phyloP scores from a whole-genome alignment of 2,329 filamentous ascomycete genomes.

The Amauroascus verrucosus region DNA sequence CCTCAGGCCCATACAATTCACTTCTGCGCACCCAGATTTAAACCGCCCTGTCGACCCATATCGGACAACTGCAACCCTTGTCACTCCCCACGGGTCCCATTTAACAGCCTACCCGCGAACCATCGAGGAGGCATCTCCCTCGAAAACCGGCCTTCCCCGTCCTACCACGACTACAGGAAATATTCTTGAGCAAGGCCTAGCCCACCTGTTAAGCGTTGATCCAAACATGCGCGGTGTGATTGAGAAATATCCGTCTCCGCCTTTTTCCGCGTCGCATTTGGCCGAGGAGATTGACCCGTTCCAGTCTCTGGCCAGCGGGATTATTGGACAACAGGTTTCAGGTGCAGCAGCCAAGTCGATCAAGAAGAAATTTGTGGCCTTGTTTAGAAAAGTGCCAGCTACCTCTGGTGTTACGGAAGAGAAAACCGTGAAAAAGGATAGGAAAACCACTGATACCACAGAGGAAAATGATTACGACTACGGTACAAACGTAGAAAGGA shows the following conservation, averaged over 20 bases:
- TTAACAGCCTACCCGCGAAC: constrained; percentile 40
- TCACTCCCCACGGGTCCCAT: constrained; percentile 39
- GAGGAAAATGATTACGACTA: constrained; percentile 18
- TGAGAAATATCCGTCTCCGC: constrained; percentile 60
- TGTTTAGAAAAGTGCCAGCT: constrained; percentile 46
- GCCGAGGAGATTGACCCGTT: constrained; percentile 83
- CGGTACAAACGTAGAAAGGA: constrained; percentile 8
- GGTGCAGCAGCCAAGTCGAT: constrained; percentile 85
- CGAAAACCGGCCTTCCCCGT: constrained; percentile 30
- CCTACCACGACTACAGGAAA: constrained; percentile 55
- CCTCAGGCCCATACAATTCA: constrained; percentile 21
- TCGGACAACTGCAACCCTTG: constrained; percentile 40
- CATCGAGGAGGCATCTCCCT: constrained; percentile 30
- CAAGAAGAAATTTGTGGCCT: constrained; percentile 66
- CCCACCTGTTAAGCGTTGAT: constrained; percentile 64
- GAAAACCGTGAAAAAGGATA: not conserved
- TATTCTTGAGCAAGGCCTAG: constrained; percentile 63
- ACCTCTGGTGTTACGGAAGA: constrained; percentile 19
- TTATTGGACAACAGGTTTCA: constrained; percentile 94
- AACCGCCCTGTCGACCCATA: constrained; percentile 40
- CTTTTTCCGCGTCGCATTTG: constrained; percentile 75
- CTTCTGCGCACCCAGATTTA: constrained; percentile 29
- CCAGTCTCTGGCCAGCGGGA: constrained; percentile 67
- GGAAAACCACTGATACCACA: constrained; percentile 5
- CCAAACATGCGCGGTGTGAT: constrained; percentile 61